phyloP scores from a whole-genome alignment of 306 rosid species.

The Cotoneaster glaucophyllus region DNA sequence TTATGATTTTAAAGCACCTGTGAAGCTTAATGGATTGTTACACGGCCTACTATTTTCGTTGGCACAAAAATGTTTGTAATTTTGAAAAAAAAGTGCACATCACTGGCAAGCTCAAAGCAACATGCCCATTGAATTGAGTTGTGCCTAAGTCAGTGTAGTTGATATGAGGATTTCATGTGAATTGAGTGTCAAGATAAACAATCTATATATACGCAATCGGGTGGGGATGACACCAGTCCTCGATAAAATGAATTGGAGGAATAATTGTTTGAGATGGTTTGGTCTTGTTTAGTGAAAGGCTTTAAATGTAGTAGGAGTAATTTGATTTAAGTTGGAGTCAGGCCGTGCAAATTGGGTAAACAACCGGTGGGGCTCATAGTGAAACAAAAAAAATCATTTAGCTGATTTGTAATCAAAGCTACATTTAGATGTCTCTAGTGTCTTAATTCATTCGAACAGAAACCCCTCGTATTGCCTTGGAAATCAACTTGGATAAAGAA shows the following conservation, averaged over 20 bases:
- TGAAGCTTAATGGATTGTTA: background rate
- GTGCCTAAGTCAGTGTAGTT: background rate
- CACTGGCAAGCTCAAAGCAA: background rate
- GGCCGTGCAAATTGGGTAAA: background rate
- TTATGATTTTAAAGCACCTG: background rate
- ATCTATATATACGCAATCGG: background rate
- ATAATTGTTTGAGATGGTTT: background rate
- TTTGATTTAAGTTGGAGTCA: background rate
- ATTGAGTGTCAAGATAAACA: background rate
- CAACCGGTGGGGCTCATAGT: background rate
- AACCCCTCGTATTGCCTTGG: background rate
- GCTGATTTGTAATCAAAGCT: background rate
- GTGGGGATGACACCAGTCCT: background rate
- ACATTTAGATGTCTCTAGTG: background rate
- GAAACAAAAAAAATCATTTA: background rate
- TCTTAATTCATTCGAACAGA: background rate
- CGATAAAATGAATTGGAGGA: background rate
- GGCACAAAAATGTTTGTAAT: background rate
- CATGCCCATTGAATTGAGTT: background rate
- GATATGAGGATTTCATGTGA: background rate
- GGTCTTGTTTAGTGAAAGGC: background rate
- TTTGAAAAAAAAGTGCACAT: background rate
- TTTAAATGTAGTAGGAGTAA: background rate
- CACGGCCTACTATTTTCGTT: background rate
- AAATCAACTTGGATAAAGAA: background rate